Base-by-base conservation (phyloP, 768 basidiomycete genomes). In the Tephrocybe sp. region DNA sequence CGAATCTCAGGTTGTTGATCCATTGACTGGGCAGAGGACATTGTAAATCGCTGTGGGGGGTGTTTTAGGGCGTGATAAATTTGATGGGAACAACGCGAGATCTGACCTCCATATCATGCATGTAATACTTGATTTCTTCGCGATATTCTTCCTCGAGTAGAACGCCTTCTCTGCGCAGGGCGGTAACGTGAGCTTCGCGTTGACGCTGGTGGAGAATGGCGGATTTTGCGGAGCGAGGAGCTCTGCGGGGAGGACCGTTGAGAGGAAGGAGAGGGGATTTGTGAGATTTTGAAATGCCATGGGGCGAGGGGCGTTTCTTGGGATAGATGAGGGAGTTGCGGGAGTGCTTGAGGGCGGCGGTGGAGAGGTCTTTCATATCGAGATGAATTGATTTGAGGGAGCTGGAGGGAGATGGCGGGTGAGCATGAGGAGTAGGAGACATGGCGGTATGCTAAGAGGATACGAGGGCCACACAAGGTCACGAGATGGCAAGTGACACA, bases 61-160 rank as follows among this genome's bases (percentile, higher is more conserved):
- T 52, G 50, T 53, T 52, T 54, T 47, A 58, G 39, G 53, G 56
- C 47, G 63, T 31, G 42, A 38, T 50, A 55, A 45, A 19, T 23
- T 56, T 24, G 21, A 33, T 19, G 19, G 27, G 7, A 45, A 53
- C 44, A 11, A 13, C 31, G 45, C 29, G 11, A 30, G 8, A 24
- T 74, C 91, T 71, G 59, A 97, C 97, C 91, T 99, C 95, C 92
- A 97, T 97, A 66, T 90, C 84, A 67, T 89, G 87, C 97, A 98
- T 97, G 72, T 97, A 97, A 47, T 75, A 78, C 49, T 83, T 78
- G 50, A 98, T 94, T 63, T 99, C 97, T 42, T 93, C 89, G 31
- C 85, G 81, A 64, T 99, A 98, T 68, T 98, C 95, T 63, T 93
- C 91, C 71, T 98, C 97, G 57, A 94, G 76, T 51, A 93, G 77